Conservation (phyloP, 371 early-diverging fungal genomes). For the Apophysomyces elegans region DNA sequence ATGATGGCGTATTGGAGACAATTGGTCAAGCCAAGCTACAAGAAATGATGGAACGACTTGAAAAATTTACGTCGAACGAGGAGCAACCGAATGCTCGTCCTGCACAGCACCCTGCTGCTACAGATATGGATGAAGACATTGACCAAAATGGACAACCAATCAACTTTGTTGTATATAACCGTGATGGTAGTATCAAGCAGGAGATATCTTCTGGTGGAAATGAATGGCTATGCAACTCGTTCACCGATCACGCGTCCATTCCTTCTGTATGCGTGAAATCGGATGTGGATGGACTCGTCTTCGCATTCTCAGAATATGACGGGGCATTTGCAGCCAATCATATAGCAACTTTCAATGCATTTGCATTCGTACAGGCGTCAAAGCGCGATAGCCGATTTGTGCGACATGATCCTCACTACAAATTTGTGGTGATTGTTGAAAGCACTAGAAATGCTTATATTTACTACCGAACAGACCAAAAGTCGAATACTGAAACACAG, state of each 20-base stretch:
- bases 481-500: slow-evolving; percentile 34
- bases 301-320: slow-evolving; percentile 35
- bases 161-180: slow-evolving; percentile 45
- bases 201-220: slow-evolving; percentile 45
- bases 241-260: slow-evolving; percentile 15
- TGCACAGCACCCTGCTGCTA: slow-evolving; percentile 55
- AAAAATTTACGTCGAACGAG: slow-evolving; percentile 65
- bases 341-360: slow-evolving; percentile 67
- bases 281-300: slow-evolving; percentile 81
- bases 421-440: slow-evolving; percentile 70
- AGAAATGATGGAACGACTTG: slow-evolving; percentile 61
- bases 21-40: slow-evolving; percentile 66
- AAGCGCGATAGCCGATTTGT: slow-evolving; percentile 75
- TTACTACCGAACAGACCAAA: slow-evolving; percentile 57
- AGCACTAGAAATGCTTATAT: slow-evolving; percentile 70
- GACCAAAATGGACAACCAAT: slow-evolving; percentile 66
- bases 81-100: slow-evolving; percentile 18
- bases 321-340: slow-evolving; percentile 43
- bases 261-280: slow-evolving; percentile 66
- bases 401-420: slow-evolving; percentile 52
- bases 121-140: slow-evolving; percentile 71
- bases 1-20: slow-evolving; percentile 77
- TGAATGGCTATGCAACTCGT: slow-evolving; percentile 61
- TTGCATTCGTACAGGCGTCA: slow-evolving; percentile 83
- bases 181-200: slow-evolving; percentile 33